Evolutionary conservation across 495 filamentous ascomycete genomes (phyloP).

Genomic region (Penicillium odoratum): DNA sequence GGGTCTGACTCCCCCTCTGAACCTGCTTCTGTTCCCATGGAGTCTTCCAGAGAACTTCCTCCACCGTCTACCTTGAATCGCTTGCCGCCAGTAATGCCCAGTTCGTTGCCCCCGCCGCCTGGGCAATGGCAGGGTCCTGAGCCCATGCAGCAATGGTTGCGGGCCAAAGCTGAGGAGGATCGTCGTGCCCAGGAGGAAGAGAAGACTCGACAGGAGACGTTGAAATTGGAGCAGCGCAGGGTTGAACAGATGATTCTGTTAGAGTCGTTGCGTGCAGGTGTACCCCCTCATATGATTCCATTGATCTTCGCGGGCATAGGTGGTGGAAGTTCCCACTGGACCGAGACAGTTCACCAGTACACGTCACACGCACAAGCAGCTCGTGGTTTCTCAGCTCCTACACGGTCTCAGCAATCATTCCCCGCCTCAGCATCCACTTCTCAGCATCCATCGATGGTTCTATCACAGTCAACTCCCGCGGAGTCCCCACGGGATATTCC

Average conservation of each 20-base stretch:
- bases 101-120: slow-evolving; percentile 67
- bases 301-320: slow-evolving; percentile 81
- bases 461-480: background rate
- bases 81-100: slow-evolving; percentile 24
- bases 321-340: background rate
- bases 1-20: slow-evolving; percentile 16
- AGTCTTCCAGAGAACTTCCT: slow-evolving; percentile 38
- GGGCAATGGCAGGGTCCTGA: slow-evolving; percentile 72
- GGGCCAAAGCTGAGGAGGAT: slow-evolving; percentile 84
- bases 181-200: slow-evolving; percentile 83
- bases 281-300: slow-evolving; percentile 85
- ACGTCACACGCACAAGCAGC: background rate
- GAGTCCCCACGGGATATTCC: background rate
- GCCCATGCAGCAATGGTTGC: slow-evolving; percentile 80
- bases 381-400: background rate
- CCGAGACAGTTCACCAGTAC: slow-evolving; percentile 6
- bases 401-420: background rate
- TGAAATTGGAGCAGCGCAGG: slow-evolving; percentile 76
- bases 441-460: slow-evolving; percentile 6
- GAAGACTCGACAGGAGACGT: slow-evolving; percentile 76
- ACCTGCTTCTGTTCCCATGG: slow-evolving; percentile 29
- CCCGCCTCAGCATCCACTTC: background rate
- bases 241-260: slow-evolving; percentile 82
- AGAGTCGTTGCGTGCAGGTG: slow-evolving; percentile 74
- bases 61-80: slow-evolving; percentile 38